Evolutionary conservation across 225 moss, liverwort and hornwort species (phyloP), one percentile per base, ranked within the genome.

Genomic region (Climacium dendroides): DNA sequence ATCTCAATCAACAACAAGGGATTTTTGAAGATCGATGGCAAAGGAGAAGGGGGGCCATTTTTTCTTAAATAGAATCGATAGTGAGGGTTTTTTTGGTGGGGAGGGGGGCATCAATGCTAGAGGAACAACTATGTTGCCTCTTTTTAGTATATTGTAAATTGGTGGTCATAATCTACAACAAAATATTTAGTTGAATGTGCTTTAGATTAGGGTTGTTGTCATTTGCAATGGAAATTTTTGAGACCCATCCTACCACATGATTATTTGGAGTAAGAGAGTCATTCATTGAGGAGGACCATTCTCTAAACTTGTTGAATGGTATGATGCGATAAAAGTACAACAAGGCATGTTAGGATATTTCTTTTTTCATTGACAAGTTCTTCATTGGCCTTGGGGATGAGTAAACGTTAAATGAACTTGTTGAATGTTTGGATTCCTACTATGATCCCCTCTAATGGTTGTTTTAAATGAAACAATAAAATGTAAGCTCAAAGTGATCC

Each of bases 321-420:
- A 3, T 70, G 15, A 43, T 43, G 41, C 1, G 2, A 5, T 7
- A 69, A 69, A 24, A 69, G 6, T 23, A 4, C 13, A 70, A 4
- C 1, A n/a, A 24, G 10, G 12, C 37, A 37, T 11, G 12, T 37
- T 0, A 39, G 3, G 25, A 43, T 3, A 26, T 41, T 26, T 1
- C 0, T 0, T 1, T 15, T 25, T 0, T 43, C 15, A 41, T 5
- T 43, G 1, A 16, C 5, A 71, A 71, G 3, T 43, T 71, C 9
- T 26, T 71, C 9, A 28, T 43, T 25, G 8, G 26, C 70, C 7
- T 41, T 43, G 15, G 43, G 1, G 15, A 70, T 0, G 1, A 41
- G 5, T 41, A 41, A 25, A 70, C 41, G 15, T 22, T 71, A 0
- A 26, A 2, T 3, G 0, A 43, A 26, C 9, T 43, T 9, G 9